Base-by-base conservation (phyloP, 768 basidiomycete species). In the Tricholoma bakamatsutake region DNA sequence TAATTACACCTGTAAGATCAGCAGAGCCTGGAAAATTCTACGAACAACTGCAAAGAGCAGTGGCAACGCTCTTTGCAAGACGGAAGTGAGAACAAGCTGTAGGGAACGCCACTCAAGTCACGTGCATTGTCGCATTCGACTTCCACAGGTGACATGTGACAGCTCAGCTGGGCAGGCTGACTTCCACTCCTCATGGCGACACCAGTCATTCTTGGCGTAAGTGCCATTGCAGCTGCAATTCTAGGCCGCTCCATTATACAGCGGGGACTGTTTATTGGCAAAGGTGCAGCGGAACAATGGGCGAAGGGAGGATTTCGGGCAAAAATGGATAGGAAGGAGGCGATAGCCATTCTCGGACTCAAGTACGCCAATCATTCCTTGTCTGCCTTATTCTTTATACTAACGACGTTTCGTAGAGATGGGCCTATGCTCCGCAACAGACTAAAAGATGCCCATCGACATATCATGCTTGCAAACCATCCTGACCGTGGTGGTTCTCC, bases 401-500 rank as follows among this genome's bases (percentile, higher is more conserved):
- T n/a, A 9, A 30, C 28, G 7, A 30, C 4, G 42, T 4, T 50
- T 52, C 7, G 1, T 66, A 99, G 96, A 72, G 96, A 98, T 60
- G 83, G 85, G 15, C 80, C 90, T 9, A 77, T 76, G 54, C 73
- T 96, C n/a, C 80, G 83, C n/a, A 81, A 67, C 52, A 84, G 78
- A 69, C 69, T 98, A 56, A 98, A 98, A 74, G 96, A 98, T 63
- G 94, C 97, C 0, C 97, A 99, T 73, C 85, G 96, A 54, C 83
- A 88, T 35, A 90, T 99, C 62, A 99, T 99, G 97, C 80, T 98
- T 50, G 90, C 93, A 28, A 99, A 99, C 73, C 97, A 99, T 74
- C 97, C 97, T 10, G 97, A 99, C 76, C 81, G 97, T 58, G 97
- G 97, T 33, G 97, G 97, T 30, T 91, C 94, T n/a, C 97, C 97